Evolutionary conservation across 352 stramenopile genomes (phyloP), one percentile per base, ranked within the genome.

Genomic region (Globisporangium heterothallicum): DNA sequence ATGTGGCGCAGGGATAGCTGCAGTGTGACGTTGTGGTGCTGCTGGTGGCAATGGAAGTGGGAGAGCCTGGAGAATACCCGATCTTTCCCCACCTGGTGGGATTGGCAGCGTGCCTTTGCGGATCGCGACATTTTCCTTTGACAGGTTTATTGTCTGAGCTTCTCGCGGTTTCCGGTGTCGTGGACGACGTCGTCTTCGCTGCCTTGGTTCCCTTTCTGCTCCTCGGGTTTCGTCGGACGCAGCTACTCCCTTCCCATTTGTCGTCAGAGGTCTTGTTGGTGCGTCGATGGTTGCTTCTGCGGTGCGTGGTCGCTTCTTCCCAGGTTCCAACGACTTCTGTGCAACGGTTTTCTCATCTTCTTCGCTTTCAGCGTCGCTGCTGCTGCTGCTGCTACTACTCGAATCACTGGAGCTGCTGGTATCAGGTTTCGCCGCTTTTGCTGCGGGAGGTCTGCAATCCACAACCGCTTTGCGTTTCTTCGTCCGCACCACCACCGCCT

Each of bases 281-380:
- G 19, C 13, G 10, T 52, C 4, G 24, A 29, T 1, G 3, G 41
- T 12, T 18, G 56, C 3, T 34, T 18, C 9, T 8, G 56, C 10
- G 26, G 44, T 35, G 1, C 45, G 29, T 10, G 42, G 50, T 3
- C 52, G 40, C 10, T 45, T 58, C 12, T 50, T 32, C 38, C 74
- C 63, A 2, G 34, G 13, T 35, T 67, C 27, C 22, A 9, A n/a
- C 6, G 21, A 4, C 14, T 36, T 69, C 13, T 53, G 49, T 2
- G 36, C 25, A 10, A 22, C 42, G 24, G 19, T 24, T 18, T 27
- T 25, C 52, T 56, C 13, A 35, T 29, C 4, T 25, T 58, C 22
- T 30, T 45, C 32, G 13, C 63, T 57, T 14, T 54, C 66, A 4
- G 60, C 59, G 18, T 58, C 54, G 19, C 61, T 68, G 18, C 51